Conservation (phyloP, 306 rosid genomes). For the Quercus wislizeni region DNA sequence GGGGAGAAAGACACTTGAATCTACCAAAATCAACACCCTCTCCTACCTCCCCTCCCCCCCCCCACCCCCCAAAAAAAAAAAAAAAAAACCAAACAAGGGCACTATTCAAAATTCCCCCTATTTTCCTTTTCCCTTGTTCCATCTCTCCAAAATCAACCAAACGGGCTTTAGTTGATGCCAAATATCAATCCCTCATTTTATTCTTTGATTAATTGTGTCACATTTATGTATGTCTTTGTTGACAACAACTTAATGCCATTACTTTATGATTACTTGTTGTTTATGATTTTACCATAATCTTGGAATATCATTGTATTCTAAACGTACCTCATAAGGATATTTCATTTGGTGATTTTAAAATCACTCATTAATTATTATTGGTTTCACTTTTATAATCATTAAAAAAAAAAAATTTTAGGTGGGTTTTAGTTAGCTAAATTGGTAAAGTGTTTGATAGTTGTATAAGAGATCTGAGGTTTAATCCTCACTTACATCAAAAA, state of each 20-base stretch:
- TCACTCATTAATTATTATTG: not conserved
- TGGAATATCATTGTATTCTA: not conserved
- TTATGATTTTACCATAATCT: not conserved
- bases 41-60: accelerated
- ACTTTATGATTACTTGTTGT: not conserved
- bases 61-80: too few relatives aligned
- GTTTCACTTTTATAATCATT: not conserved
- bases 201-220: not conserved
- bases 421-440: too few relatives aligned
- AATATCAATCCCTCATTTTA: not conserved
- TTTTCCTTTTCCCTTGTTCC: too few relatives aligned
- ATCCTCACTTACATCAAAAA: too few relatives aligned
- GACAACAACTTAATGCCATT: not conserved
- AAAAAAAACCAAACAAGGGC: too few relatives aligned
- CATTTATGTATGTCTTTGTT: not conserved
- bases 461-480: too few relatives aligned
- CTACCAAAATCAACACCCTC: too few relatives aligned
- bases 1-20: too few relatives aligned
- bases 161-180: too few relatives aligned
- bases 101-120: too few relatives aligned
- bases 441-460: too few relatives aligned
- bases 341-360: not conserved
- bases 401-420: not conserved
- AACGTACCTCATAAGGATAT: not conserved
- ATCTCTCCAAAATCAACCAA: too few relatives aligned